These are phyloP conservation scores for Penicillium sp. DNA, from an alignment of 2,329 filamentous ascomycete genomes.

Conservation along the genomic window DNA sequence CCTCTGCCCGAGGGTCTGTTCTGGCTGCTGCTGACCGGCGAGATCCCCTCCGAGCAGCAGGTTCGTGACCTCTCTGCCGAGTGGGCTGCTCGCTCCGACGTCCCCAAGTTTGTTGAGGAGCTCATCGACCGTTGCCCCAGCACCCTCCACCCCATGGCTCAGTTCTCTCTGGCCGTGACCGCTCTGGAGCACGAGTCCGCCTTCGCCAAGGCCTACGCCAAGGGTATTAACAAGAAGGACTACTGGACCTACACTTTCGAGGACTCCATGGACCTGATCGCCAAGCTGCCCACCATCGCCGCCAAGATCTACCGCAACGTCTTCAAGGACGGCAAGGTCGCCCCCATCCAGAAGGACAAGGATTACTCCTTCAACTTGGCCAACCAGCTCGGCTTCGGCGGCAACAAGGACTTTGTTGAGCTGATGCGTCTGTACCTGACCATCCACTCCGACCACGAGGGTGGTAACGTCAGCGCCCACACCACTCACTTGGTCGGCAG, in stretches of 20 bases:
- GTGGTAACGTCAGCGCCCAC: constrained; percentile 97
- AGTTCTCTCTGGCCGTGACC: constrained; percentile 96
- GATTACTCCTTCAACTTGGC: constrained; percentile 99
- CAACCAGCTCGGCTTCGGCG: constrained; percentile 96
- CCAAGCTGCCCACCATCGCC: constrained; percentile 97
- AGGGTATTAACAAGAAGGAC: constrained; percentile 98
- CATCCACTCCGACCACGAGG: constrained; percentile 99
- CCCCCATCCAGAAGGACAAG: constrained; percentile 94
- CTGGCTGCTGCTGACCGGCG: constrained; percentile 97
- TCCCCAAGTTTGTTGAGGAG: constrained; percentile 98
- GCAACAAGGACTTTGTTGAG: constrained; percentile 96
- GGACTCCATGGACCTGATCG: constrained; percentile 99
- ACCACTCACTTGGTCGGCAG: constrained; percentile 97
- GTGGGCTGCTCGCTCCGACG: constrained; percentile 94
- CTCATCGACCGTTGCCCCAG: constrained; percentile 99
- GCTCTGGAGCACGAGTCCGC: constrained; percentile 97
- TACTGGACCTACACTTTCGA: constrained; percentile 99
- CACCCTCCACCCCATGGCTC: constrained; percentile 98
- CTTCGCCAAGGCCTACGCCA: constrained; percentile 97
- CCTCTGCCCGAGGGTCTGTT: constrained; percentile 98
- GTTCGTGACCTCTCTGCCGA: constrained; percentile 96
- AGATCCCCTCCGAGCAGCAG: constrained; percentile 97
- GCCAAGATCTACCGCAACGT: constrained; percentile 99
- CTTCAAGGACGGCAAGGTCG: constrained; percentile 99
- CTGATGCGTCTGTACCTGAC: constrained; percentile 98